These are phyloP conservation scores for Lasiosphaeriaceae sp. DNA, from an alignment of 495 filamentous ascomycete genomes.

Conservation along the genomic window DNA sequence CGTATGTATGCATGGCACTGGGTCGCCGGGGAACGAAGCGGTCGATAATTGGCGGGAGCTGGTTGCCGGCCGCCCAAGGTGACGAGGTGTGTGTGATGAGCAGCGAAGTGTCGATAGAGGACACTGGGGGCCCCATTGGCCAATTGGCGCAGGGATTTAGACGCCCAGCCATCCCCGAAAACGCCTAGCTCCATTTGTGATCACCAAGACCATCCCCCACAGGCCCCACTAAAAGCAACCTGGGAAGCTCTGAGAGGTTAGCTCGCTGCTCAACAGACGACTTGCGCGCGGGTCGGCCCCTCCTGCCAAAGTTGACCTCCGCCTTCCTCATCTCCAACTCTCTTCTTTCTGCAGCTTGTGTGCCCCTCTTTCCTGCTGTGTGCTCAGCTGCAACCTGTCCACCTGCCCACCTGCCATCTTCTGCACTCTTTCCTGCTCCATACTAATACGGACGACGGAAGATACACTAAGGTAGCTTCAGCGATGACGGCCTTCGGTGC, in stretches of 20 bases:
- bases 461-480: background rate
- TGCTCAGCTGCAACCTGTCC: background rate
- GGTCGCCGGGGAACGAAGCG: background rate
- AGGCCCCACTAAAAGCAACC: background rate
- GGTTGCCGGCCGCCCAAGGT: conserved; percentile 7
- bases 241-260: no score
- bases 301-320: background rate
- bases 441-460: no score
- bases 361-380: background rate
- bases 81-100: conserved; percentile 21
- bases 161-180: conserved; percentile 35
- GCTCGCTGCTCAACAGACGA: background rate
- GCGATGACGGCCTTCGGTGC: conserved; percentile 5
- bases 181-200: conserved; percentile 20
- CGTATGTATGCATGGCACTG: conserved; percentile 2
- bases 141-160: conserved; percentile 37
- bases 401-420: no score
- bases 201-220: conserved; percentile 27
- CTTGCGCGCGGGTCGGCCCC: background rate
- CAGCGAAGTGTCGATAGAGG: background rate
- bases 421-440: no score
- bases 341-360: background rate
- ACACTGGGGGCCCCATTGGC: conserved; percentile 23
- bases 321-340: background rate
- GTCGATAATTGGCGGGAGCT: conserved; percentile 18